A percentile compares a stretch with the other conserved stretches of the same genome.
Evolutionary conservation across 73 alveolate genomes (phyloP).

Genomic region (Paramecium pentaurelia): DNA sequence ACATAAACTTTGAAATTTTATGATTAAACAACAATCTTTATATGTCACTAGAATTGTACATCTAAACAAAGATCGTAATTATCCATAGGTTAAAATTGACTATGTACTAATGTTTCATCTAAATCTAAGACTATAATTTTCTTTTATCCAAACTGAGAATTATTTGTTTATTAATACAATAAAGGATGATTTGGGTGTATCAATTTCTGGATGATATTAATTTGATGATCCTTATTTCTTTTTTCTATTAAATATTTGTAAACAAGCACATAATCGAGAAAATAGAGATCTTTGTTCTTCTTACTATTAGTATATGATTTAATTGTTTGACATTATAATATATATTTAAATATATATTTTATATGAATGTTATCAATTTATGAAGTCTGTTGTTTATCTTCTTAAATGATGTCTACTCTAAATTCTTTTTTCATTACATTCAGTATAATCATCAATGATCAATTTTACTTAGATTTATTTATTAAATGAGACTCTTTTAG

Average conservation of each 20-base stretch:
- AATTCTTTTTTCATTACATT: background rate
- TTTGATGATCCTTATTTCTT: background rate
- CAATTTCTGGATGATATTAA: slow-evolving; percentile 10
- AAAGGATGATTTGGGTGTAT: background rate
- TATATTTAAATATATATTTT: background rate
- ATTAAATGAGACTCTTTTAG: slow-evolving; percentile 28
- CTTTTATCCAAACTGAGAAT: background rate
- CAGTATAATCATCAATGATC: background rate
- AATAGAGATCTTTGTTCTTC: background rate
- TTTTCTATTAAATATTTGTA: background rate
- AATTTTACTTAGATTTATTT: slow-evolving; percentile 2
- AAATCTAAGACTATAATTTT: slow-evolving; percentile 70
- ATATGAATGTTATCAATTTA: background rate
- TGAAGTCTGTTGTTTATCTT: background rate
- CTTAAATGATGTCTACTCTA: background rate
- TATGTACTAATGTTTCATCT: slow-evolving; percentile 75
- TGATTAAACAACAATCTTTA: slow-evolving; percentile 51
- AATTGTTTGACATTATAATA: background rate
- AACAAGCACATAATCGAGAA: background rate
- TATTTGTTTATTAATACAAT: background rate
- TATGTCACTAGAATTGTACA: background rate
- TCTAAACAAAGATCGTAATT: slow-evolving; percentile 41
- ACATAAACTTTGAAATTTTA: slow-evolving; percentile 66
- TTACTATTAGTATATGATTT: background rate
- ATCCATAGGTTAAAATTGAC: slow-evolving; percentile 57